These are phyloP conservation scores for Heteromeles arbutifolia DNA, from an alignment of 306 rosid species.

Conservation along the genomic window DNA sequence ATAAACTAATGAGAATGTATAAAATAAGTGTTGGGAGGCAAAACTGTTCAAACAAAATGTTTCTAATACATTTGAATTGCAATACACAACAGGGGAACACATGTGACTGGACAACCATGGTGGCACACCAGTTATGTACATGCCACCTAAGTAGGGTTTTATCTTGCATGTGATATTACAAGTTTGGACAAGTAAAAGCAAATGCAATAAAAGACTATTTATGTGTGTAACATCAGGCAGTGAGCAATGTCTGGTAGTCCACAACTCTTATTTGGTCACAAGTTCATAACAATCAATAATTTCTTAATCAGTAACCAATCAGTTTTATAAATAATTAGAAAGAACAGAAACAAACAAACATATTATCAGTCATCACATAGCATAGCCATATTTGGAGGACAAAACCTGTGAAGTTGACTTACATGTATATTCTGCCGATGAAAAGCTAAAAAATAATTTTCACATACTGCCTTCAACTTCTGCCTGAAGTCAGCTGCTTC, in stretches of 20 bases:
- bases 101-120: neutral
- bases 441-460: conserved; percentile 79
- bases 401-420: conserved; percentile 42
- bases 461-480: conserved; percentile 88
- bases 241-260: neutral
- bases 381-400: neutral
- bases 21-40: neutral
- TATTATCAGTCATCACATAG: too few relatives aligned
- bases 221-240: neutral
- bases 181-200: neutral
- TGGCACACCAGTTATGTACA: neutral
- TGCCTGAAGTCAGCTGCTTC: conserved; percentile 97
- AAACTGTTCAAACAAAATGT: neutral
- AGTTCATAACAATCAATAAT: neutral
- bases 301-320: neutral
- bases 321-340: neutral
- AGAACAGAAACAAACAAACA: neutral
- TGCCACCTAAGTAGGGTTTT: neutral
- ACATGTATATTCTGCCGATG: conserved; percentile 92
- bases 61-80: neutral
- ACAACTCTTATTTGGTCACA: neutral
- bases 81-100: neutral
- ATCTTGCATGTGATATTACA: neutral
- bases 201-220: neutral
- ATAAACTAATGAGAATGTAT: neutral